Conservation (phyloP, 495 filamentous ascomycete genomes). For the Hypoxylon fuscum region DNA sequence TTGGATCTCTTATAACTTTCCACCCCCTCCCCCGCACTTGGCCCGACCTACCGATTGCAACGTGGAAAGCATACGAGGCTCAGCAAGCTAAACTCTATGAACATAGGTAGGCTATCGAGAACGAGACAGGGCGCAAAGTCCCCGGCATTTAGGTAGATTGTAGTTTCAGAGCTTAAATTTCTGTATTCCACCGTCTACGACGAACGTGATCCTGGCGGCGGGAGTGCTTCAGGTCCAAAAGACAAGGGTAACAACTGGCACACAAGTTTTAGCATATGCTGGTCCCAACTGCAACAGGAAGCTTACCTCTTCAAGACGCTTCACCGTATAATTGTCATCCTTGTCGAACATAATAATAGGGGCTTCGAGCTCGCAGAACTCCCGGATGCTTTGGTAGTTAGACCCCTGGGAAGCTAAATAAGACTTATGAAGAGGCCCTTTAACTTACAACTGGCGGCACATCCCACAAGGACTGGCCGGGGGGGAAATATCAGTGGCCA, state of each 20-base stretch:
- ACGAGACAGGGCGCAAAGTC: no score
- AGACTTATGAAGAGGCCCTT: not conserved
- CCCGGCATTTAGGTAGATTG: conserved; percentile 14
- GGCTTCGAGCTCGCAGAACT: conserved; percentile 72
- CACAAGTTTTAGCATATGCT: conserved; percentile 10
- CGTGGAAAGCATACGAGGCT: no score
- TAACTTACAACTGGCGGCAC: conserved; percentile 67
- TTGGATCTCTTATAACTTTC: conserved; percentile 15
- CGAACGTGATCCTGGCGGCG: conserved; percentile 39
- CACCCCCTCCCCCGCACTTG: not conserved
- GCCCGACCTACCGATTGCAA: no score
- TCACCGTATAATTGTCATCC: conserved; percentile 71
- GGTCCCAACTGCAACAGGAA: conserved; percentile 39
- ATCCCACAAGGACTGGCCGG: conserved; percentile 80
- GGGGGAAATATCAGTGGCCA: conserved; percentile 79
- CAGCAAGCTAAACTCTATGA: no score
- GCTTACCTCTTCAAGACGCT: conserved; percentile 76
- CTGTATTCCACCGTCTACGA: not conserved
- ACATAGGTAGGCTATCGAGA: no score
- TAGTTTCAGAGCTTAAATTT: not conserved
- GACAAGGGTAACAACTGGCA: conserved; percentile 73
- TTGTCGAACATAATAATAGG: conserved; percentile 95
- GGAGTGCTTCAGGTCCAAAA: conserved; percentile 72
- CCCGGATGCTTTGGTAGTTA: conserved; percentile 68
- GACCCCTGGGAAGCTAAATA: not conserved